These are phyloP conservation scores for Thelephora ganbajun DNA, from an alignment of 768 basidiomycete genomes.

Conservation along the genomic window DNA sequence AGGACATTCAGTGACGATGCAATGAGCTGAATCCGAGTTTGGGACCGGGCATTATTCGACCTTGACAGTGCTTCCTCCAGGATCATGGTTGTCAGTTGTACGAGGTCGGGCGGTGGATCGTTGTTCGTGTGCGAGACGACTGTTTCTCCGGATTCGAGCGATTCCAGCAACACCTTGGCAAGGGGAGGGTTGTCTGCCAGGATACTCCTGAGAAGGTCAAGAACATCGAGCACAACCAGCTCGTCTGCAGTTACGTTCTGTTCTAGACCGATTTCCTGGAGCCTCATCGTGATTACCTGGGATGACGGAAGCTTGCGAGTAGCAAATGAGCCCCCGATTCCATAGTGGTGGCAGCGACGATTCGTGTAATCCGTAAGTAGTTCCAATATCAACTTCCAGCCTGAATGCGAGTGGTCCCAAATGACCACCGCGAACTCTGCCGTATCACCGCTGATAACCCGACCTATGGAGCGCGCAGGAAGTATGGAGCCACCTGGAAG, in stretches of 20 bases:
- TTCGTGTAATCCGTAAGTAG: slow-evolving; percentile 66
- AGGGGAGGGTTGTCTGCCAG: slow-evolving; percentile 57
- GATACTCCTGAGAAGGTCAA: slow-evolving; percentile 69
- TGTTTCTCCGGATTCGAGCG: slow-evolving; percentile 43
- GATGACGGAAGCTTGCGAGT: slow-evolving; percentile 20
- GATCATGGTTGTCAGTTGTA: slow-evolving; percentile 69
- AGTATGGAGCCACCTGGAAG: slow-evolving; percentile 69
- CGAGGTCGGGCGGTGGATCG: slow-evolving; percentile 53
- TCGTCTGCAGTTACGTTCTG: slow-evolving; percentile 48
- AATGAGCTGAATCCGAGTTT: slow-evolving; percentile 47
- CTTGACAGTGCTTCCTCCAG: slow-evolving; percentile 63
- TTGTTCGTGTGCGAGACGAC: slow-evolving; percentile 39
- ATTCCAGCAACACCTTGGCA: slow-evolving; percentile 50
- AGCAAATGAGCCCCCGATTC: slow-evolving; percentile 16
- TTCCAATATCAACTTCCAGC: slow-evolving; percentile 80
- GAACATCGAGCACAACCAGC: slow-evolving; percentile 48
- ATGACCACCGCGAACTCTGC: slow-evolving; percentile 56
- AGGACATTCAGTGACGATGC: slow-evolving; percentile 76
- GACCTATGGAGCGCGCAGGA: slow-evolving; percentile 51
- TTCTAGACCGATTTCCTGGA: slow-evolving; percentile 67
- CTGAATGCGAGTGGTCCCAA: slow-evolving; percentile 76
- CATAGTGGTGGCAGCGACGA: slow-evolving; percentile 32
- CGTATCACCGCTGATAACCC: slow-evolving; percentile 57
- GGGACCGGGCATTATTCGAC: slow-evolving; percentile 24
- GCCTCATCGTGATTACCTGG: slow-evolving; percentile 20